Base-by-base conservation (phyloP, 2,329 filamentous ascomycete species). In the Hymenoscyphus infarciens region DNA sequence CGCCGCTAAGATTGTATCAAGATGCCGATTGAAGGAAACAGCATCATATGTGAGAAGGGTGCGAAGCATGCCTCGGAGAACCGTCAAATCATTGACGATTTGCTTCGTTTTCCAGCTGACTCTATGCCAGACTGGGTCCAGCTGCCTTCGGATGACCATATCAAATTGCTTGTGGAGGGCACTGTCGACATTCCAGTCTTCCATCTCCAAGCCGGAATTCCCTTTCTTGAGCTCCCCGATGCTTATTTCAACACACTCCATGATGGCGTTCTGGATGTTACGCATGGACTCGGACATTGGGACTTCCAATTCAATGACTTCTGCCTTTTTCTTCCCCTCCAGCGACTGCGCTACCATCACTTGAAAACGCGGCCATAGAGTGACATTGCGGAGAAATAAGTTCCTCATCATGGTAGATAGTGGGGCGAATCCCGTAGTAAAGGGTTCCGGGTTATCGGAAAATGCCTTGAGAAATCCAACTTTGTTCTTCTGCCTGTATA, bases 71-170 rank as follows among this genome's bases (percentile, higher is more conserved):
- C 86, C 87, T 62, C 94, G 85, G 42, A 99, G 81, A 19, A 97
- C 87, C 0, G 88, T 89, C 69, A 99, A 76, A 74, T 98, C 95
- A 70, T 88, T 89, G 62, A 96, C 94, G 69, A 99, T 97, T 76
- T 97, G 93, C 71, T 90, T 91, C 1, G 94, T 98, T 76, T 95
- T 92, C 82, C 91, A 96, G 75, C 90, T 97, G 59, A 97, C 91
- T 60, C 95, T 87, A 78, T 99, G 95, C 95, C 95, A 99, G 63
- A 98, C 93, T 4, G 94, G 93, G 72, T 98, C 93, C 19, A 99
- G 80, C 75, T 99, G 95, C 63, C 93, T 85, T 65, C 94, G 85
- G 58, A 99, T 87, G 61, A 93, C 89, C 64, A 90, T 81, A 74
- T 98, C 95, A 74, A 99, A 99, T 71, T 92, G 96, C 72, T 89